Percentiles rank a stretch among this genome's conserved stretches.
Conservation (phyloP, 2,329 filamentous ascomycete species). For the Aphanoascus verrucosus region DNA sequence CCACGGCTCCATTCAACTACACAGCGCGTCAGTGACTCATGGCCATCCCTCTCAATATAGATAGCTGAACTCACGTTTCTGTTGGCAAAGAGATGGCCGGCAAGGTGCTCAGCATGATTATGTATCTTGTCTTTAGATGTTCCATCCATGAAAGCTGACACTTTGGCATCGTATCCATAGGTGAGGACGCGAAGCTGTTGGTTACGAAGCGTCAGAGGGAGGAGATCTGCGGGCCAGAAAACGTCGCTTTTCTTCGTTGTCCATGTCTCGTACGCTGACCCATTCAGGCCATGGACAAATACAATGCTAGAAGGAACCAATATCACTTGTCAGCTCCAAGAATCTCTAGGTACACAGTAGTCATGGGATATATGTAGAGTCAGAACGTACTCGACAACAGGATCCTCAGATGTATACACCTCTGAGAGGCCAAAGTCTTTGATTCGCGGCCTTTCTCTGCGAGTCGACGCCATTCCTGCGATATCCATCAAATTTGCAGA, state of each 20-base stretch:
- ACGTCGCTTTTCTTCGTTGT: slow-evolving; percentile 38
- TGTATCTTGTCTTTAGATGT: slow-evolving; percentile 56
- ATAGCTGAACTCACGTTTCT: slow-evolving; percentile 38
- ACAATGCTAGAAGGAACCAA: slow-evolving; percentile 39
- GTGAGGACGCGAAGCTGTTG: slow-evolving; percentile 55
- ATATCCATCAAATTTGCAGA: neutral
- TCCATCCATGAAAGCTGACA: slow-evolving; percentile 41
- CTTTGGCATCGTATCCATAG: slow-evolving; percentile 65
- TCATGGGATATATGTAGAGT: neutral
- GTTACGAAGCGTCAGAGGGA: slow-evolving; percentile 49
- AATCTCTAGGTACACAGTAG: too few relatives aligned
- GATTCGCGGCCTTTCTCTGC: slow-evolving; percentile 18
- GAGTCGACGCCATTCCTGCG: slow-evolving; percentile 3
- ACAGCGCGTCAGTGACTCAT: neutral
- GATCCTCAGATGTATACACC: slow-evolving; percentile 30
- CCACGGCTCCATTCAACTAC: slow-evolving; percentile 39
- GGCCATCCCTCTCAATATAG: neutral
- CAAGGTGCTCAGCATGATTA: slow-evolving; percentile 60
- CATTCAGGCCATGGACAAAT: slow-evolving; percentile 61
- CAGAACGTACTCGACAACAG: slow-evolving; percentile 30
- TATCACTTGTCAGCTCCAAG: neutral
- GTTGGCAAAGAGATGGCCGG: slow-evolving; percentile 52
- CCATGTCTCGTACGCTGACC: slow-evolving; percentile 55
- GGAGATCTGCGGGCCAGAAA: slow-evolving; percentile 60
- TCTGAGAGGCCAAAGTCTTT: slow-evolving; percentile 35